Evolutionary conservation across 2,329 filamentous ascomycete genomes (phyloP).

Genomic region (Diaporthe sp.): DNA sequence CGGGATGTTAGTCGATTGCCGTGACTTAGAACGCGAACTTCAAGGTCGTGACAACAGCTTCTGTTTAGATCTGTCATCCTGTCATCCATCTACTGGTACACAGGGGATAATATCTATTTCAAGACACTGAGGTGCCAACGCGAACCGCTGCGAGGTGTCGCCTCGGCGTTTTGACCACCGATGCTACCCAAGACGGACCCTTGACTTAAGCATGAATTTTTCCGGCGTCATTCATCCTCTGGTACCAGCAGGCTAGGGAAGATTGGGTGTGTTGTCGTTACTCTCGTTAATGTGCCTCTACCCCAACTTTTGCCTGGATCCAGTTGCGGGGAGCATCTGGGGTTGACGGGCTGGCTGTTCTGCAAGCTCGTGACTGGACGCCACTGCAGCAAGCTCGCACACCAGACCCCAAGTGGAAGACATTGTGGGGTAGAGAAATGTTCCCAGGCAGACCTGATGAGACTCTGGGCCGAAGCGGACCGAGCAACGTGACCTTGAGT

Average conservation of each 20-base stretch:
- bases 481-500: background rate
- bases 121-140: background rate
- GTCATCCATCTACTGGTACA: background rate
- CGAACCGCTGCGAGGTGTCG: background rate
- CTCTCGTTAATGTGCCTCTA: background rate
- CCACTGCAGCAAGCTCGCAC: background rate
- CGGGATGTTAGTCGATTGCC: background rate
- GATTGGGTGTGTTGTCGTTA: background rate
- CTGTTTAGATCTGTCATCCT: background rate
- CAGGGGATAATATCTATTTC: background rate
- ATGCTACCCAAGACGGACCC: constrained; percentile 31
- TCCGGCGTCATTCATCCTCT: constrained; percentile 5
- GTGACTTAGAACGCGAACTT: background rate
- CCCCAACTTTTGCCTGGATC: background rate
- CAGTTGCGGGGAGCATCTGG: background rate
- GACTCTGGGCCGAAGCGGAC: constrained; percentile 24
- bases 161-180: constrained; percentile 31
- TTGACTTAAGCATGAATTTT: background rate
- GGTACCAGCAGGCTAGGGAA: background rate
- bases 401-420: background rate
- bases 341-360: background rate
- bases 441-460: background rate
- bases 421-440: background rate
- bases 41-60: background rate
- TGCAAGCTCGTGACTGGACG: constrained; percentile 9